Evolutionary conservation across 352 stramenopile species (phyloP).

Genomic region (Plasmopara viticola): DNA sequence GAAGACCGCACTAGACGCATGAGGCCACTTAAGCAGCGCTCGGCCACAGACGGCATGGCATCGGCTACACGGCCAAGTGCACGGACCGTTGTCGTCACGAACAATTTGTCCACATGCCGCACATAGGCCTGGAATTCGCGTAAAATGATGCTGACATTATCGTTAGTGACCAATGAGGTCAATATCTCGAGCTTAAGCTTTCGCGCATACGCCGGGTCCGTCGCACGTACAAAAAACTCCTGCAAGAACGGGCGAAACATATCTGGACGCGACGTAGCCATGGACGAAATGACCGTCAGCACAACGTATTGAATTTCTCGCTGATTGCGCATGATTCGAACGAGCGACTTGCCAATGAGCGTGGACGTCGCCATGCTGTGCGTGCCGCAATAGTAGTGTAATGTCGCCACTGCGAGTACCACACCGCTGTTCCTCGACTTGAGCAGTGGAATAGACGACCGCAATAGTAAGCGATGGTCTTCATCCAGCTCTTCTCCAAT

Average conservation of each 20-base stretch:
- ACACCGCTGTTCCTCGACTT: conserved; percentile 96
- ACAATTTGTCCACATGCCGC: conserved; percentile 90
- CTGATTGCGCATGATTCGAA: conserved; percentile 94
- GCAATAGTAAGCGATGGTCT: conserved; percentile 94
- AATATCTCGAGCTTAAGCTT: conserved; percentile 98
- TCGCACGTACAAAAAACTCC: conserved; percentile 96
- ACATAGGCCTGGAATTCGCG: conserved; percentile 96
- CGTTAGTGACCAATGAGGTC: conserved; percentile 86
- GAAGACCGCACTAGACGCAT: conserved; percentile 82
- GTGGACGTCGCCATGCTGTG: conserved; percentile 81
- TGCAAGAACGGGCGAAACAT: conserved; percentile 96
- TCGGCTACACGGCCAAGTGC: conserved; percentile 91
- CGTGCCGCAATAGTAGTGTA: conserved; percentile 97
- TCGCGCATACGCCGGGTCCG: conserved; percentile 92
- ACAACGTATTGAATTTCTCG: conserved; percentile 98
- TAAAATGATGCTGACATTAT: conserved; percentile 91
- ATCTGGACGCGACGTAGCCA: conserved; percentile 91
- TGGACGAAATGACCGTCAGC: conserved; percentile 91
- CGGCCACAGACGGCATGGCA: conserved; percentile 80
- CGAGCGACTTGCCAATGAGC: conserved; percentile 94
- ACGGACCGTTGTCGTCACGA: conserved; percentile 91
- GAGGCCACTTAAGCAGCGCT: conserved; percentile 87
- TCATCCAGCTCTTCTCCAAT: conserved; percentile 89
- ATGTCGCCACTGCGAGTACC: conserved; percentile 92
- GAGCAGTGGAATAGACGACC: conserved; percentile 92